Percentiles rank a stretch among this genome's conserved stretches.
phyloP scores from a whole-genome alignment of 1,284 basidiomycete genomes.

The Malassezia yamatoensis region DNA sequence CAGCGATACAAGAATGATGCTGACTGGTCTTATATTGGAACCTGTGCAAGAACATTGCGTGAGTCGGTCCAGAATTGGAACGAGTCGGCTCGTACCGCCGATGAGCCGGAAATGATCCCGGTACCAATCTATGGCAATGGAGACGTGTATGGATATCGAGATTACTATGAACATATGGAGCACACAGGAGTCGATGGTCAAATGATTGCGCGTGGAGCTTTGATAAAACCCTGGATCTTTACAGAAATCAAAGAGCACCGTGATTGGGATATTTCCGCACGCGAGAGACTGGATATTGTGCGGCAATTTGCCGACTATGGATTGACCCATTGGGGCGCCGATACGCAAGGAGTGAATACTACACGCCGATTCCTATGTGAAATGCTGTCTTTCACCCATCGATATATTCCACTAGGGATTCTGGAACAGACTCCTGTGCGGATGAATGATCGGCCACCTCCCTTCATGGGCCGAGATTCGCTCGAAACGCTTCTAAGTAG shows the following conservation, averaged over 20 bases:
- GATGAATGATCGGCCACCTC: slow-evolving; percentile 81
- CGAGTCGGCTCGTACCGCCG: slow-evolving; percentile 27
- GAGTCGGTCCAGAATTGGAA: slow-evolving; percentile 48
- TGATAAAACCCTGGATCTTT: slow-evolving; percentile 72
- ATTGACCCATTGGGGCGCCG: slow-evolving; percentile 43
- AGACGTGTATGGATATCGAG: slow-evolving; percentile 78
- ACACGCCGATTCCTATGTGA: slow-evolving; percentile 88
- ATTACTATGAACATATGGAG: slow-evolving; percentile 70
- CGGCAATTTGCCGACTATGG: slow-evolving; percentile 49
- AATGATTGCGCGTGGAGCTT: slow-evolving; percentile 85
- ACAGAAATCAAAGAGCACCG: slow-evolving; percentile 80
- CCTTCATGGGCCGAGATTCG: slow-evolving; percentile 74
- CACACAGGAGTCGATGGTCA: slow-evolving; percentile 75
- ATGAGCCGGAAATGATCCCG: slow-evolving; percentile 54
- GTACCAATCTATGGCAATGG: slow-evolving; percentile 93
- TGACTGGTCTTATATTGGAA: slow-evolving; percentile 54
- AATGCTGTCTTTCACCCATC: slow-evolving; percentile 84
- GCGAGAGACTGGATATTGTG: slow-evolving; percentile 78
- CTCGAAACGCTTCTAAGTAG: slow-evolving; percentile 71
- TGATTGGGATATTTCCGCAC: slow-evolving; percentile 78
- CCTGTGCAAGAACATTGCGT: slow-evolving; percentile 77
- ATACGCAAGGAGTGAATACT: slow-evolving; percentile 66
- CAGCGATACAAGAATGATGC: slow-evolving; percentile 47
- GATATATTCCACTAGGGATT: slow-evolving; percentile 85
- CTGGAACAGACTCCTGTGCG: slow-evolving; percentile 71